phyloP scores from a whole-genome alignment of 768 basidiomycete genomes.

The Dioszegia aurantiaca region DNA sequence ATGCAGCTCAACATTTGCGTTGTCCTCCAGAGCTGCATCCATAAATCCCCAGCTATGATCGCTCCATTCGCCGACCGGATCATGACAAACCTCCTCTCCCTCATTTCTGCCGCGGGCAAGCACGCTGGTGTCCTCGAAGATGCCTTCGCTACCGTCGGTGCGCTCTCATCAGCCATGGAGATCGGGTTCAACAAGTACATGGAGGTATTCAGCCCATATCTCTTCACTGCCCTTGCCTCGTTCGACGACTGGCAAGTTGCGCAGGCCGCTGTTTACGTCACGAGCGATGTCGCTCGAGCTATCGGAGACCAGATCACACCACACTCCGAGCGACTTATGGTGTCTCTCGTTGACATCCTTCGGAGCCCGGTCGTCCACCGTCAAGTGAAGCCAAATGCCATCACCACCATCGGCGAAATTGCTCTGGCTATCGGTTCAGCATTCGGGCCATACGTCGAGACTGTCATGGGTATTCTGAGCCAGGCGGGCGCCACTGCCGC shows the following conservation, averaged over 20 bases:
- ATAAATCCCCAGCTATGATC: conserved; percentile 77
- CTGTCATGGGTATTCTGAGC: conserved; percentile 82
- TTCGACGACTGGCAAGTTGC: conserved; percentile 95
- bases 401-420: conserved; percentile 94
- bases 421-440: conserved; percentile 81
- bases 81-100: conserved; percentile 83
- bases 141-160: conserved; percentile 88
- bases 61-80: conserved; percentile 87
- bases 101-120: conserved; percentile 83
- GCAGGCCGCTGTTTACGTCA: conserved; percentile 90
- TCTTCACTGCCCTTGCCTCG: conserved; percentile 82
- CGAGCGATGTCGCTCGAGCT: conserved; percentile 94
- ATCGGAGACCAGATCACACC: conserved; percentile 77
- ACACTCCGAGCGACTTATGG: conserved; percentile 87
- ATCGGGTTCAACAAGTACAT: conserved; percentile 40
- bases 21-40: conserved; percentile 69
- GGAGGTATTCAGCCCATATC: conserved; percentile 54
- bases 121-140: conserved; percentile 94
- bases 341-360: conserved; percentile 81
- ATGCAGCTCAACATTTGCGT: conserved; percentile 87
- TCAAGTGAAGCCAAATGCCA: conserved; percentile 93
- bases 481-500: conserved; percentile 87
- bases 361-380: conserved; percentile 85
- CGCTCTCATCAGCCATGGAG: conserved; percentile 57
- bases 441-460: conserved; percentile 85